Conservation (phyloP, 2,329 filamentous ascomycete genomes). For the Pezicula rhizophila region DNA sequence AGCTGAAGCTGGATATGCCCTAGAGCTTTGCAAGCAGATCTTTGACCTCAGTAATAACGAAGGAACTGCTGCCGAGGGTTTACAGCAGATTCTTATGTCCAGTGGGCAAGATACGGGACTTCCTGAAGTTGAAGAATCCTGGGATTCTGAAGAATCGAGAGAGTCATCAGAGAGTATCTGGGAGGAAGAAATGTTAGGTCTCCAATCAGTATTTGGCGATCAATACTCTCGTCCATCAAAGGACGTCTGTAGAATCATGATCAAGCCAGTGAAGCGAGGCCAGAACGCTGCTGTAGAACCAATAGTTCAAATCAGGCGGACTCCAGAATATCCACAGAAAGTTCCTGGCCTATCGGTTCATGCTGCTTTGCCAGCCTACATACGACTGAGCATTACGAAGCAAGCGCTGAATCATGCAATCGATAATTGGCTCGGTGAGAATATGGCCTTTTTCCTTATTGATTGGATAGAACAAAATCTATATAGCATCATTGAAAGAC, state of each 20-base stretch:
- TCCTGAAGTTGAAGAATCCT: conserved; percentile 32
- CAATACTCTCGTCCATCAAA: conserved; percentile 56
- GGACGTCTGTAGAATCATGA: conserved; percentile 63
- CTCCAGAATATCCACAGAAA: conserved; percentile 66
- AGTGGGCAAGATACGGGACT: conserved; percentile 31
- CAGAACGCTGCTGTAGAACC: conserved; percentile 45
- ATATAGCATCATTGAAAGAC: conserved; percentile 74
- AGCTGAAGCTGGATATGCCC: conserved; percentile 75
- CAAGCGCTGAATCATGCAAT: conserved; percentile 67
- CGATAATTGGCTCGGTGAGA: conserved; percentile 69
- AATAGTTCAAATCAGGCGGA: conserved; percentile 61
- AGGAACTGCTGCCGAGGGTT: conserved; percentile 65
- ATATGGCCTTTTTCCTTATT: conserved; percentile 84
- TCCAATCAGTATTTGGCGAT: conserved; percentile 82
- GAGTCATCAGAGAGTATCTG: conserved; percentile 59
- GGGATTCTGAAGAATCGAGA: conserved; percentile 34
- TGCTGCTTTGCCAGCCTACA: conserved; percentile 77
- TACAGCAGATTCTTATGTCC: conserved; percentile 65
- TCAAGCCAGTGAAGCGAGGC: conserved; percentile 51
- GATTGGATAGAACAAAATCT: conserved; percentile 90
- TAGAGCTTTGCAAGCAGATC: conserved; percentile 74
- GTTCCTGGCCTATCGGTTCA: conserved; percentile 64
- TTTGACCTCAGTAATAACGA: conserved; percentile 70
- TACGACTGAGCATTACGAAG: conserved; percentile 81
- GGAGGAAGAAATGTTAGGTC: conserved; percentile 77